A percentile compares a stretch with the other conserved stretches of the same genome.
These are phyloP conservation scores for Aureobasidium sp. DNA, from an alignment of 2,329 filamentous ascomycete species.

Conservation along the genomic window DNA sequence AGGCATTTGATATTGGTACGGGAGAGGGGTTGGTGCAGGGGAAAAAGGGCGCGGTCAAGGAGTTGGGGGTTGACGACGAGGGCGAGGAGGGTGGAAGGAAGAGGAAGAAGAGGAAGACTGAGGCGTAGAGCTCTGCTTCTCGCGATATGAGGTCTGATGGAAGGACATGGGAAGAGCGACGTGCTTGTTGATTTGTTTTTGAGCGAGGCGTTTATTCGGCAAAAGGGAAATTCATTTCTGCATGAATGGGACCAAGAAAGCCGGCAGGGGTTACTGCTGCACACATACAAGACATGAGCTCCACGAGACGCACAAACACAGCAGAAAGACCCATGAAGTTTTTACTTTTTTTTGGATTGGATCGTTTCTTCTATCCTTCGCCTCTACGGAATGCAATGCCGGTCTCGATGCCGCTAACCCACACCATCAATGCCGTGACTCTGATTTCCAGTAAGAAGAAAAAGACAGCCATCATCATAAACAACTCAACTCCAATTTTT, in stretches of 20 bases:
- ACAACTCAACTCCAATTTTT: slow-evolving; percentile 11
- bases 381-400: slow-evolving; percentile 17
- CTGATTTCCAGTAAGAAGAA: slow-evolving; percentile 11
- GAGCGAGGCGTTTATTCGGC: too few species aligned
- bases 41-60: slow-evolving; percentile 38
- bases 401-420: slow-evolving; percentile 15
- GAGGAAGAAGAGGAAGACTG: slow-evolving; percentile 27
- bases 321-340: background rate
- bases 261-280: too few species aligned
- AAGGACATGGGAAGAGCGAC: too few species aligned
- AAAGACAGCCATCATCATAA: slow-evolving; percentile 14
- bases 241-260: too few species aligned
- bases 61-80: slow-evolving; percentile 53
- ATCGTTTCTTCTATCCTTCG: slow-evolving; percentile 17
- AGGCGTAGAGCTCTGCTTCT: slow-evolving; percentile 19
- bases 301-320: background rate
- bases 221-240: too few species aligned
- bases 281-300: too few species aligned
- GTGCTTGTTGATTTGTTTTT: too few species aligned
- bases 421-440: slow-evolving; percentile 9
- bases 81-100: slow-evolving; percentile 25
- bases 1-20: slow-evolving; percentile 63
- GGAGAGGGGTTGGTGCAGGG: slow-evolving; percentile 50
- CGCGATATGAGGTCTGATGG: too few species aligned
- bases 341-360: slow-evolving; percentile 10